Evolutionary conservation across 2,329 filamentous ascomycete species (phyloP).

Genomic region (Aspergillus novofumigatus): DNA sequence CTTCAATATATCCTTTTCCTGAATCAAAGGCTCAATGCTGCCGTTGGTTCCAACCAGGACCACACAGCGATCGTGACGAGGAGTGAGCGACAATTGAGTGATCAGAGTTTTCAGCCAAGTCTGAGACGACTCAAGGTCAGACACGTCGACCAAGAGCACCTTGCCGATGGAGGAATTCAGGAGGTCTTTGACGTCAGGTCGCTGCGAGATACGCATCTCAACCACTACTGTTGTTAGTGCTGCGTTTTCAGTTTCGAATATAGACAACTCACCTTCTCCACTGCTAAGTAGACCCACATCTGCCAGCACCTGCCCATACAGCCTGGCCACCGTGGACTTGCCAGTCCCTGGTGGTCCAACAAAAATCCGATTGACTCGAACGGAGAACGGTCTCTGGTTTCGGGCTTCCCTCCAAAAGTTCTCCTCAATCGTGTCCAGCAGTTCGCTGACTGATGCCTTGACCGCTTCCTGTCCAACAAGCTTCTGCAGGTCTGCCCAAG

Average conservation of each 20-base stretch:
- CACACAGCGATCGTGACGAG: constrained; percentile 11
- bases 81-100: constrained; percentile 1
- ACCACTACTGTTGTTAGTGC: constrained; percentile 1
- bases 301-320: constrained; percentile 16
- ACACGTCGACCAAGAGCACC: constrained; percentile 15
- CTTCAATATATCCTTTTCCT: constrained; percentile 3
- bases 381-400: constrained; percentile 12
- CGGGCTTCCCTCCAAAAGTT: constrained; percentile 19
- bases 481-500: constrained; percentile 14
- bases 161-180: constrained; percentile 7
- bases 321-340: constrained; percentile 17
- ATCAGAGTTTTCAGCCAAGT: constrained; percentile 5
- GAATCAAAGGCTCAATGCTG: constrained; percentile 12
- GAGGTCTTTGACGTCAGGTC: constrained; percentile 1
- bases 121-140: constrained; percentile 6
- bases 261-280: constrained; percentile 8
- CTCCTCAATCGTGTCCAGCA: constrained; percentile 12
- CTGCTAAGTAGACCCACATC: constrained; percentile 14
- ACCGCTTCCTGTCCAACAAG: constrained; percentile 15
- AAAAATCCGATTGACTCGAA: constrained; percentile 17
- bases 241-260: neutral
- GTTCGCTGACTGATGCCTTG: constrained; percentile 13
- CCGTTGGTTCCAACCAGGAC: constrained; percentile 10
- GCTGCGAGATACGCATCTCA: constrained; percentile 2
- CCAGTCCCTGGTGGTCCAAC: constrained; percentile 17